Conservation (phyloP, 768 basidiomycete species). For the Leccinum sublutescens region DNA sequence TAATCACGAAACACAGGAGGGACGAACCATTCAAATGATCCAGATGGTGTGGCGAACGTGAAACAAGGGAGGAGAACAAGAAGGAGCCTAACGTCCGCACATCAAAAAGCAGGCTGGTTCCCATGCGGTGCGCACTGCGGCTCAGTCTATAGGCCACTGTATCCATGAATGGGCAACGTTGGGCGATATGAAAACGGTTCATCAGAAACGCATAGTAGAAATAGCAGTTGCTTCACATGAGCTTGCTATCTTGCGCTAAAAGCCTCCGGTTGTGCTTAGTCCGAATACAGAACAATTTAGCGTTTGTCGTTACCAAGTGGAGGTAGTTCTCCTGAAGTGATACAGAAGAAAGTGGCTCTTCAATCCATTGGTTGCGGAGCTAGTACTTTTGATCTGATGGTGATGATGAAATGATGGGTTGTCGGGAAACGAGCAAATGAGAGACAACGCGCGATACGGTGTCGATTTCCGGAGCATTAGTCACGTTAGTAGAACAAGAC, state of each 20-base stretch:
- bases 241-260: slow-evolving; percentile 19
- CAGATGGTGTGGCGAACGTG: background rate
- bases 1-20: slow-evolving; percentile 2
- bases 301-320: slow-evolving; percentile 17
- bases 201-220: slow-evolving; percentile 16
- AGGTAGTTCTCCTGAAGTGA: slow-evolving; percentile 19
- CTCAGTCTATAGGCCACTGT: slow-evolving; percentile 7
- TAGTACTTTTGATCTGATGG: slow-evolving; percentile 2
- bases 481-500: background rate
- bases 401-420: background rate
- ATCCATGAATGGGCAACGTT: slow-evolving; percentile 16
- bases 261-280: slow-evolving; percentile 14
- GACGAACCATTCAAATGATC: background rate
- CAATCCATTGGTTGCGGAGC: slow-evolving; percentile 5
- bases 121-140: slow-evolving; percentile 14
- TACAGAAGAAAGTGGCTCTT: background rate
- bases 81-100: slow-evolving; percentile 14
- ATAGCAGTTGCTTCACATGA: slow-evolving; percentile 26
- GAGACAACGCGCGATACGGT: slow-evolving; percentile 15
- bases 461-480: slow-evolving; percentile 23
- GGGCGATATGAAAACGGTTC: slow-evolving; percentile 27
- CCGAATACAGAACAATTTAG: slow-evolving; percentile 14
- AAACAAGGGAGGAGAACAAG: background rate
- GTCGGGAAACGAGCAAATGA: background rate
- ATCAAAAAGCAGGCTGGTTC: slow-evolving; percentile 11